Conservation (phyloP, 1,284 basidiomycete genomes). For the Malassezia slooffiae region DNA sequence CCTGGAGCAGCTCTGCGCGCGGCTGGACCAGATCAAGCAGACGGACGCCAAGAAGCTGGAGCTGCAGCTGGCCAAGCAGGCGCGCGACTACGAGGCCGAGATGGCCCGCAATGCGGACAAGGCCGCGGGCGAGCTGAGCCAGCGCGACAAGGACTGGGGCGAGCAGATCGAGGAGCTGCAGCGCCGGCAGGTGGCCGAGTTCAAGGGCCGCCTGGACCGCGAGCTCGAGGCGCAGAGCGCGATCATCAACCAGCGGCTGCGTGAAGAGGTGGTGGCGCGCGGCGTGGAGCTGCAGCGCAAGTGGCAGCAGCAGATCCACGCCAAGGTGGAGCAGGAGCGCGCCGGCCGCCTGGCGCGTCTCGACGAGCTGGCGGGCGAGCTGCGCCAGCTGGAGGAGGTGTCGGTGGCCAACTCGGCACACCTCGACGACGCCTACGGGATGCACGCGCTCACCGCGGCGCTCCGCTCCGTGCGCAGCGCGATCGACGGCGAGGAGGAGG, state of each 20-base stretch:
- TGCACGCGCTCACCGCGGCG: conserved; percentile 57
- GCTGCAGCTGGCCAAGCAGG: conserved; percentile 53
- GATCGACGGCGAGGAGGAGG: conserved; percentile 54
- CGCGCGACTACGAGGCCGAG: conserved; percentile 70
- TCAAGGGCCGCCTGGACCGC: conserved; percentile 71
- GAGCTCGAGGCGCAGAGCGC: conserved; percentile 82
- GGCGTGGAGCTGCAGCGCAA: conserved; percentile 92
- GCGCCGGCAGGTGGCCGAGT: conserved; percentile 61
- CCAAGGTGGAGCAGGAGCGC: conserved; percentile 89
- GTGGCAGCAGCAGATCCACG: conserved; percentile 92
- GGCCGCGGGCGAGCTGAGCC: conserved; percentile 68
- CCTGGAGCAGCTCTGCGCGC: conserved; percentile 63
- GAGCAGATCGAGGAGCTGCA: conserved; percentile 72
- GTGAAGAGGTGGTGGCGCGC: conserved; percentile 88
- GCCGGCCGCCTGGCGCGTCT: conserved; percentile 89
- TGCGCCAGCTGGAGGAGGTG: conserved; percentile 81
- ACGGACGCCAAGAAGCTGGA: conserved; percentile 69
- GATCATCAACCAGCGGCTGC: conserved; percentile 73
- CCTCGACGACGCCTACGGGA: conserved; percentile 75
- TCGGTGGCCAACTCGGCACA: conserved; percentile 79
- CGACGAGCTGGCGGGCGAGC: conserved; percentile 75
- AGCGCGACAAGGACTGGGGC: conserved; percentile 76
- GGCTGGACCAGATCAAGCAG: conserved; percentile 69
- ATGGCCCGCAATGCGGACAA: conserved; percentile 73
- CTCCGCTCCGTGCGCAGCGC: conserved; percentile 46